A percentile compares a stretch with the other conserved stretches of the same genome.
Evolutionary conservation across 2,329 filamentous ascomycete genomes (phyloP).

Genomic region (Aureobasidium sp.): DNA sequence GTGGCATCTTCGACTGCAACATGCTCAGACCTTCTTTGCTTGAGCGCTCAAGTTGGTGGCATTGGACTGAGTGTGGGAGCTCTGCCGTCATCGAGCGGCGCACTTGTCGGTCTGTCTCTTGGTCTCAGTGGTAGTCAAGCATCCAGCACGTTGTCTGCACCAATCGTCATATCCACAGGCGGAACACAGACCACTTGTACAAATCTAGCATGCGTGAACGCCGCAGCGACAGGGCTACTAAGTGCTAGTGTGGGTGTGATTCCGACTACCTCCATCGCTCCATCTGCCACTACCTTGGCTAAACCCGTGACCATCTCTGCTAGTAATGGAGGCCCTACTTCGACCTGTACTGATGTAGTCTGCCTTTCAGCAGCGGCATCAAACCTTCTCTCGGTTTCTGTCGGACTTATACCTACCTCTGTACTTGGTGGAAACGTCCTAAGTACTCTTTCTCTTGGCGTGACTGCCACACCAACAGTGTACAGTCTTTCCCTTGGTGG

Average conservation of each 20-base stretch:
- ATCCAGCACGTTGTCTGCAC: neutral
- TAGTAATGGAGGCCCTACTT: neutral
- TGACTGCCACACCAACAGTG: neutral
- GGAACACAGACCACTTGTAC: neutral
- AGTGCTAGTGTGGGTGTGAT: neutral
- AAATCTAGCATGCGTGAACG: neutral
- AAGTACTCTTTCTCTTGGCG: neutral
- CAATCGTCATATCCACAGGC: neutral
- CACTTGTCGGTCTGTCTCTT: neutral
- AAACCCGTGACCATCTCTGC: conserved; percentile 1
- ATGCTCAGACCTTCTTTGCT: conserved; percentile 1
- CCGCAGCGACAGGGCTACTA: neutral
- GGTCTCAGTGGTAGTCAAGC: neutral
- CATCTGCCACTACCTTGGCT: neutral
- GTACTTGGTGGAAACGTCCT: neutral
- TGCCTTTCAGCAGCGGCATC: neutral
- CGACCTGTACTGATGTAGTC: neutral
- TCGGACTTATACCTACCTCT: neutral
- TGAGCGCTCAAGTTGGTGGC: neutral
- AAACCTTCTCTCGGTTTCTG: neutral
- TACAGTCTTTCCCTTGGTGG: neutral
- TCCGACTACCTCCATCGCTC: neutral
- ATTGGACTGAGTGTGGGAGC: neutral
- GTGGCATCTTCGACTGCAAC: neutral
- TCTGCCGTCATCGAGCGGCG: neutral